A percentile compares a stretch with the other conserved stretches of the same genome.
phyloP scores from a whole-genome alignment of 2,329 filamentous ascomycete species.

The Stemphylium lycopersici region DNA sequence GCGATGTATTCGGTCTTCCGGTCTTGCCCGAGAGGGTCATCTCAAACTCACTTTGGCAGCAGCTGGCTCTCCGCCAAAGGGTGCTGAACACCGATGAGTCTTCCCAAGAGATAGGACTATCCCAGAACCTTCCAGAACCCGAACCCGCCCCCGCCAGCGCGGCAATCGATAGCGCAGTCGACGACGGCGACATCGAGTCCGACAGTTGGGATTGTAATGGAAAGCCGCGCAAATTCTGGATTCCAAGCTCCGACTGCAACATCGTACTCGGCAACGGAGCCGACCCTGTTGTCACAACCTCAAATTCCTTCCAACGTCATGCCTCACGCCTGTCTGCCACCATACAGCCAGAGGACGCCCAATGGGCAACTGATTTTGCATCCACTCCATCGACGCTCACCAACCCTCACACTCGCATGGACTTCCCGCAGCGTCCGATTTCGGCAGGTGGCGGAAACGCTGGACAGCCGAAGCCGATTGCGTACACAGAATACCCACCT shows the following conservation, averaged over 20 bases:
- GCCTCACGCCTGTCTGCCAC: slow-evolving; percentile 57
- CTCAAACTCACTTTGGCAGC: slow-evolving; percentile 63
- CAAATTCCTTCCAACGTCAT: slow-evolving; percentile 53
- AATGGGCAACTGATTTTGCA: slow-evolving; percentile 62
- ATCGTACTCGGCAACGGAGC: slow-evolving; percentile 62
- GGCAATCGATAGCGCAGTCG: slow-evolving; percentile 16
- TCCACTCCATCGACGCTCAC: slow-evolving; percentile 52
- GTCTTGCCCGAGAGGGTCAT: slow-evolving; percentile 63
- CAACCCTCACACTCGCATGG: slow-evolving; percentile 41
- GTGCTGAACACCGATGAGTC: slow-evolving; percentile 60
- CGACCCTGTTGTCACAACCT: slow-evolving; percentile 58
- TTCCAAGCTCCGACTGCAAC: slow-evolving; percentile 61
- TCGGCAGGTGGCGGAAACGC: slow-evolving; percentile 46
- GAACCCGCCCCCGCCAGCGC: slow-evolving; percentile 21
- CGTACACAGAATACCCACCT: slow-evolving; percentile 62
- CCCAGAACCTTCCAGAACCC: slow-evolving; percentile 50
- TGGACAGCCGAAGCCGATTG: slow-evolving; percentile 48
- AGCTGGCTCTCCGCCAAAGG: slow-evolving; percentile 61
- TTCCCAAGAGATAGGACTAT: slow-evolving; percentile 61
- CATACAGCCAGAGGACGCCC: slow-evolving; percentile 60
- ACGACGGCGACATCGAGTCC: slow-evolving; percentile 50
- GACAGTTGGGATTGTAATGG: slow-evolving; percentile 62
- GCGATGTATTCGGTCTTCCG: slow-evolving; percentile 61
- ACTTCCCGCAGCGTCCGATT: slow-evolving; percentile 39
- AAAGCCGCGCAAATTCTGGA: slow-evolving; percentile 63